A percentile compares a stretch with the other conserved stretches of the same genome.
These are phyloP conservation scores for Geotrichum armillariae DNA, from an alignment of 1,139 yeast genomes.

Conservation along the genomic window DNA sequence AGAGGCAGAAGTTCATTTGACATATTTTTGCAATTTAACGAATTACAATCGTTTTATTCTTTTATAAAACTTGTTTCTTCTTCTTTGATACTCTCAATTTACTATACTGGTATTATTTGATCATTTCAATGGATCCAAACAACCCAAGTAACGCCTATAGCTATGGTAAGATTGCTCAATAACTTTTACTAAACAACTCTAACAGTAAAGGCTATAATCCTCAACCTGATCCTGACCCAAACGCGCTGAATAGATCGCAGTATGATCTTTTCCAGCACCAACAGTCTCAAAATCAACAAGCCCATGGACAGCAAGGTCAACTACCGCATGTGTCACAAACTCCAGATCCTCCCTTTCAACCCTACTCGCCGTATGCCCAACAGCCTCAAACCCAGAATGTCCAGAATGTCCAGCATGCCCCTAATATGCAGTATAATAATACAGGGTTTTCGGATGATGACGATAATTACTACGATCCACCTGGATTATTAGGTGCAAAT, in stretches of 20 bases:
- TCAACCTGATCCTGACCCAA: conserved; percentile 2
- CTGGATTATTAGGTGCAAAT: not conserved
- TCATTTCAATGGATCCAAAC: not conserved
- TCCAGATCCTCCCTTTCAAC: conserved; percentile 4
- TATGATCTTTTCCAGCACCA: conserved; percentile 9
- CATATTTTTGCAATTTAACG: no score
- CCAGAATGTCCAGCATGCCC: not conserved
- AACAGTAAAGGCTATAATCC: conserved; percentile 4
- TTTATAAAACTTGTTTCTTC: not conserved
- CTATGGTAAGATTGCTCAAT: not conserved
- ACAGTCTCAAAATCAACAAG: conserved; percentile 1
- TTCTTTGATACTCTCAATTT: not conserved
- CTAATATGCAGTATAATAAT: not conserved
- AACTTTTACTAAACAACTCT: not conserved
- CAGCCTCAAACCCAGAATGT: conserved; percentile 2
- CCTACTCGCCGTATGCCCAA: conserved; percentile 8
- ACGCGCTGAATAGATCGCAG: conserved; percentile 6
- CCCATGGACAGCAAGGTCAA: not conserved
- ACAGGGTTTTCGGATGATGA: conserved; percentile 8
- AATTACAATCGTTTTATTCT: no score
- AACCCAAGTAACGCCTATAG: not conserved
- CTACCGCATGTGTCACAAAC: not conserved
- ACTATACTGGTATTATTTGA: not conserved
- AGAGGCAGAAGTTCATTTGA: no score
- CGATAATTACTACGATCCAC: conserved; percentile 20